A percentile compares a stretch with the other conserved stretches of the same genome.
Conservation (phyloP, 2,329 filamentous ascomycete species). For the Chaetoscypha palmicola region DNA sequence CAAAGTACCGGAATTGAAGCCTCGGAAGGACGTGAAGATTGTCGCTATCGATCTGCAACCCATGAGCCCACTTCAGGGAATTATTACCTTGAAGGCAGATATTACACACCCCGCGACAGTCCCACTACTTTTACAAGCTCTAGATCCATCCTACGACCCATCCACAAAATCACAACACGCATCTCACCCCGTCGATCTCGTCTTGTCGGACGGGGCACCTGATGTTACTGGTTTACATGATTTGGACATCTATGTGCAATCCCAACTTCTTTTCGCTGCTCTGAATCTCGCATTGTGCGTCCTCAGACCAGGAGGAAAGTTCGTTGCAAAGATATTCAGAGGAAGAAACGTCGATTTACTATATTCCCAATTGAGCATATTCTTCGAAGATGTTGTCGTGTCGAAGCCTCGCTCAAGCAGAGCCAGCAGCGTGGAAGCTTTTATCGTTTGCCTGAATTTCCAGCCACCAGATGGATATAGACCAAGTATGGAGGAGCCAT, state of each 20-base stretch:
- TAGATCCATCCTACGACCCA: conserved; percentile 64
- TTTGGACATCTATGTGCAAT: conserved; percentile 96
- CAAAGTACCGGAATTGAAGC: conserved; percentile 30
- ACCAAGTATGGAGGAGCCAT: conserved; percentile 66
- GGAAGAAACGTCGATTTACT: conserved; percentile 92
- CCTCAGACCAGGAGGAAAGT: conserved; percentile 85
- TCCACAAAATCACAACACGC: conserved; percentile 44
- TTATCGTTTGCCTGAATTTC: conserved; percentile 92
- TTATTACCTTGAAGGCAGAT: conserved; percentile 86
- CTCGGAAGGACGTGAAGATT: conserved; percentile 75
- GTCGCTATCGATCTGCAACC: conserved; percentile 94
- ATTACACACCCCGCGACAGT: conserved; percentile 97
- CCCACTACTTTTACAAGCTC: conserved; percentile 74
- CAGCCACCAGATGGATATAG: conserved; percentile 68
- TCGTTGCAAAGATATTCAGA: conserved; percentile 96
- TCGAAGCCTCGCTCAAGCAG: conserved; percentile 90
- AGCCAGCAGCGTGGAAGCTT: conserved; percentile 95
- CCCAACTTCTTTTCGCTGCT: conserved; percentile 87
- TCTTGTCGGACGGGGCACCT: conserved; percentile 90
- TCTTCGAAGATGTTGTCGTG: conserved; percentile 81
- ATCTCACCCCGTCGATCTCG: conserved; percentile 78
- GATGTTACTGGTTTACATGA: conserved; percentile 97
- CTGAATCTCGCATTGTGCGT: conserved; percentile 91
- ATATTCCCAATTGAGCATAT: conserved; percentile 86
- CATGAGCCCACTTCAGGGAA: conserved; percentile 88